Percentiles rank a stretch among this genome's conserved stretches.
These are phyloP conservation scores for Cairneyella variabilis DNA, from an alignment of 495 filamentous ascomycete genomes.

Conservation along the genomic window DNA sequence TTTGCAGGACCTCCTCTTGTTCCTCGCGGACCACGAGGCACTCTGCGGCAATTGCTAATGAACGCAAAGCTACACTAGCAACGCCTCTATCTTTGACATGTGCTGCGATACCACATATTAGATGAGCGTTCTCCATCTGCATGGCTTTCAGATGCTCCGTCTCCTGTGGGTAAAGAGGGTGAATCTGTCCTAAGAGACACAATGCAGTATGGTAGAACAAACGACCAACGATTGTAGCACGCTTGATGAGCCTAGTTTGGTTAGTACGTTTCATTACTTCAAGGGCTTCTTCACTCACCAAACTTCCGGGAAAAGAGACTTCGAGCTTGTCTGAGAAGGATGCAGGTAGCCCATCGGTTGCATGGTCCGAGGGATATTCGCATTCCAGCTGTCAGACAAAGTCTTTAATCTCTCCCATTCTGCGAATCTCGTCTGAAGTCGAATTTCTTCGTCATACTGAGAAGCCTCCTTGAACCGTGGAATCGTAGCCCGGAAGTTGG, in stretches of 20 bases:
- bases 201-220: slow-evolving; percentile 91
- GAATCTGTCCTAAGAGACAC: slow-evolving; percentile 72
- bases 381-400: slow-evolving; percentile 79
- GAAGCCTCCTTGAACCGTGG: slow-evolving; percentile 56
- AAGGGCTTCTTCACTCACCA: slow-evolving; percentile 53
- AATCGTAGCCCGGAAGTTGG: slow-evolving; percentile 71
- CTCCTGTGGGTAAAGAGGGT: slow-evolving; percentile 55
- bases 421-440: slow-evolving; percentile 58
- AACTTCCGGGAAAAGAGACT: slow-evolving; percentile 81
- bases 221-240: slow-evolving; percentile 72
- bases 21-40: slow-evolving; percentile 63
- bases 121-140: slow-evolving; percentile 67
- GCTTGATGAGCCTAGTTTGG: slow-evolving; percentile 67
- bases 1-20: slow-evolving; percentile 78
- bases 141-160: slow-evolving; percentile 65
- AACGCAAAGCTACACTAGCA: slow-evolving; percentile 70
- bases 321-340: slow-evolving; percentile 60
- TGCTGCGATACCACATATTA: slow-evolving; percentile 84
- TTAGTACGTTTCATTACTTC: slow-evolving; percentile 19
- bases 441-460: slow-evolving; percentile 57
- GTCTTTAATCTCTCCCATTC: slow-evolving; percentile 75
- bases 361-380: slow-evolving; percentile 77
- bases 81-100: slow-evolving; percentile 80
- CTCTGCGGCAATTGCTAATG: slow-evolving; percentile 75
- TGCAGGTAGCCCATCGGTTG: slow-evolving; percentile 75